Conservation (phyloP, 257 asterid genomes). For the Verbena officinalis region DNA sequence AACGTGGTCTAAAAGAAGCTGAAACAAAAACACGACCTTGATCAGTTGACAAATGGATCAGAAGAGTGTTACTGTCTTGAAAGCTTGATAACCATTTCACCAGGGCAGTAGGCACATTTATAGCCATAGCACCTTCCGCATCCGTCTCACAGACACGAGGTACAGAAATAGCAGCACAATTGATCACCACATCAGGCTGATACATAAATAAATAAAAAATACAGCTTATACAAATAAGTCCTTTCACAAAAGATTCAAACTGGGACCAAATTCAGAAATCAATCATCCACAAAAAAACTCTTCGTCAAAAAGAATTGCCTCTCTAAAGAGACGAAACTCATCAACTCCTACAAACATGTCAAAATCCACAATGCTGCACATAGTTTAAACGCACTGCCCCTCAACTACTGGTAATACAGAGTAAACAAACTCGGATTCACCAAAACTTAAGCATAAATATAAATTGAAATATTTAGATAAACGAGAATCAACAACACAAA, state of each 20-base stretch:
- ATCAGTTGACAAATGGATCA: constrained; percentile 92
- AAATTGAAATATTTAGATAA: not conserved
- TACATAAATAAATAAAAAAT: constrained; percentile 21
- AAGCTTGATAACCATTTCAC: constrained; percentile 84
- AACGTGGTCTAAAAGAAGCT: no score
- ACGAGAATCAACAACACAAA: not conserved
- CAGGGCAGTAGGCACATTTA: constrained; percentile 79
- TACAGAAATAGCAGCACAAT: constrained; percentile 91
- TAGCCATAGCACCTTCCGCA: constrained; percentile 79
- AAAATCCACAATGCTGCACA: not conserved
- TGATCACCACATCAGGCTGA: constrained; percentile 95
- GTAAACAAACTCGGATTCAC: not conserved
- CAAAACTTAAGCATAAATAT: no score
- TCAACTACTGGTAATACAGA: constrained; percentile 4
- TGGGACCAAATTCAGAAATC: not conserved
- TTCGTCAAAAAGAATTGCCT: constrained; percentile 6
- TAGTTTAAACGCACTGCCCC: not conserved
- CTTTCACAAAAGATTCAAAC: constrained; percentile 9
- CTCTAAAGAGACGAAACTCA: not conserved
- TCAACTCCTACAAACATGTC: constrained; percentile 1
- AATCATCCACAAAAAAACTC: constrained; percentile 5
- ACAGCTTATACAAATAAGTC: constrained; percentile 19
- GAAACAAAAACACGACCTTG: constrained; percentile 59
- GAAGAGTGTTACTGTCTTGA: constrained; percentile 40
- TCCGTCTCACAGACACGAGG: constrained; percentile 92